Evolutionary conservation across 2,329 filamentous ascomycete genomes (phyloP), one percentile per base, ranked within the genome.

Genomic region (Fusarium mundagurra): DNA sequence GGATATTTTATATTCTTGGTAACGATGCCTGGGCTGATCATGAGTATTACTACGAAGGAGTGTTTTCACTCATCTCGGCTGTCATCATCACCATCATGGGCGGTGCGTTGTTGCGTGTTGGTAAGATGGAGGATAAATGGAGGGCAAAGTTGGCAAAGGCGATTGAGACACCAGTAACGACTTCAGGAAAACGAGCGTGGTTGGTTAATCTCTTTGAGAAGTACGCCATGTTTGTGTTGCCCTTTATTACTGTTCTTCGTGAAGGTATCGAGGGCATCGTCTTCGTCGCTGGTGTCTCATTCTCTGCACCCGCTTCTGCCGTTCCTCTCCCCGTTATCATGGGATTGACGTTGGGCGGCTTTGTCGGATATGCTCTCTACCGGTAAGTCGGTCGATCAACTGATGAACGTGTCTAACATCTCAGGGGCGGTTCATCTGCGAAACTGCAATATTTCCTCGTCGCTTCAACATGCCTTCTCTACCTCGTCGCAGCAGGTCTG

Each of bases 121-220:
- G 91, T 69, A 96, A 95, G 82, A 89, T 96, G 82, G 93, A 95
- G 81, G 92, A 93, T 71, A 96, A 96, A 83, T 97, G 95, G 95
- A 89, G 91, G 27, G 86, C 92, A 74, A 96, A 96, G 88, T 89
- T 97, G 39, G 89, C 92, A 24, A 90, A 89, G 77, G 90, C 93
- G 2, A 84, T 96, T 45, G 90, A 93, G 71, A 79, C 79, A 2
- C 85, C 87, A 22, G 74, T 85, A 62, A 80, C 80, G 24, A 85
- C 87, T 22, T 85, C 88, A 13, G 83, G 84, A 34, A 80, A 82
- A 20, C 80, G 80, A 8, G 79, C 79, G 12, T 84, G 85, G 79
- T 43, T 95, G 67, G 92, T 92, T 81, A 84, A 85, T 67, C 92
- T 90, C 84, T 84, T 88, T 47, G 92, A 96, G 82, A 95, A 94